These are phyloP conservation scores for Emmonsiellopsis sp. DNA, from an alignment of 2,329 filamentous ascomycete genomes.

Conservation along the genomic window DNA sequence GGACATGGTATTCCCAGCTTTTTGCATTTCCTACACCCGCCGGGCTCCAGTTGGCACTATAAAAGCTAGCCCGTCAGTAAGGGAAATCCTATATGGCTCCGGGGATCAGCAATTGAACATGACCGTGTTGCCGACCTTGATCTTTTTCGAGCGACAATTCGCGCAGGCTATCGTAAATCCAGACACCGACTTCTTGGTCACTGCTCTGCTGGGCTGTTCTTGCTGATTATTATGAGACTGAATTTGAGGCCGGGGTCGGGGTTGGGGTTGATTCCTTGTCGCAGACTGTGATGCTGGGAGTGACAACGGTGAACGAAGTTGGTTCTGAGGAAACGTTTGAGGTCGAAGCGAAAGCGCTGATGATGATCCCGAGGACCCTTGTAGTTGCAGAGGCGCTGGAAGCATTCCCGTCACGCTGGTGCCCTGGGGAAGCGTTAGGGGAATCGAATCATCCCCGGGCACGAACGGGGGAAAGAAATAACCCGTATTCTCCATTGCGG, in stretches of 20 bases:
- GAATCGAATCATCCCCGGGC: no score
- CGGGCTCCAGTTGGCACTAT: constrained; percentile 5
- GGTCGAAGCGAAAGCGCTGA: neutral
- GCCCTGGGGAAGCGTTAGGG: no score
- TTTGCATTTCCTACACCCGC: constrained; percentile 9
- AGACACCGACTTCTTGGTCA: neutral
- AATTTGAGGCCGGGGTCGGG: neutral
- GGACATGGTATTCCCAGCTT: constrained; percentile 6
- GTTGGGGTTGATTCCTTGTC: neutral
- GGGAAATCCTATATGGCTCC: neutral
- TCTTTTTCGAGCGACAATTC: constrained; percentile 8
- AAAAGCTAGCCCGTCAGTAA: neutral
- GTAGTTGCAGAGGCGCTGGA: no score
- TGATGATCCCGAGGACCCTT: no score
- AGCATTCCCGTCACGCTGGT: no score
- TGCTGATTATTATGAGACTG: neutral
- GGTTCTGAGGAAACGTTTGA: neutral
- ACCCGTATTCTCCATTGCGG: no score
- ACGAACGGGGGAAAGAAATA: no score
- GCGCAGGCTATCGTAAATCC: constrained; percentile 4
- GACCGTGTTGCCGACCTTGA: neutral
- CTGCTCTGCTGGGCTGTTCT: neutral
- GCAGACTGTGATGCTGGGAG: neutral
- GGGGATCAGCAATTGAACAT: neutral
- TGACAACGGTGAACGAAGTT: neutral